Conservation (phyloP, 495 filamentous ascomycete genomes). For the Hypoxylon fuscum region DNA sequence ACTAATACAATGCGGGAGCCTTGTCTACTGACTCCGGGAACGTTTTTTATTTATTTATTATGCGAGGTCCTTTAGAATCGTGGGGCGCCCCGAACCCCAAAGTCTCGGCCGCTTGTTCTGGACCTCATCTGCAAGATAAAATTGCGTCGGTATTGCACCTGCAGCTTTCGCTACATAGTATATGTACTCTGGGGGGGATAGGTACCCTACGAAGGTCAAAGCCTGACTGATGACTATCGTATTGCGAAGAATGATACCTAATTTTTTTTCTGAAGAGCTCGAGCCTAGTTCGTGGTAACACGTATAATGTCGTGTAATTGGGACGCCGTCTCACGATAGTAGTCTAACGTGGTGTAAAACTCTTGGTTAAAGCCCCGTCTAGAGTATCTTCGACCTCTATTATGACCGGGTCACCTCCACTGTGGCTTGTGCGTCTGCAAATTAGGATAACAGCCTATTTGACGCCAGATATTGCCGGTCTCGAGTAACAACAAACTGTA, state of each 20-base stretch:
- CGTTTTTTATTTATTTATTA: conserved; percentile 8
- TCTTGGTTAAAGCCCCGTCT: conserved; percentile 7
- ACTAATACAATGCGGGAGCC: conserved; percentile 21
- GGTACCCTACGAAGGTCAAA: too few species aligned
- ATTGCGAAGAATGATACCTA: too few species aligned
- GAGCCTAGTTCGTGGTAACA: background rate
- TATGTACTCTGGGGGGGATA: conserved; percentile 24
- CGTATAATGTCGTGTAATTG: background rate
- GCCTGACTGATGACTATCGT: too few species aligned
- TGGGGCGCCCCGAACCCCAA: conserved; percentile 35
- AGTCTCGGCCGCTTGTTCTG: conserved; percentile 34
- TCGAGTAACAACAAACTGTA: conserved; percentile 20
- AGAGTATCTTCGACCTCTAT: conserved; percentile 3
- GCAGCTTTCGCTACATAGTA: conserved; percentile 32
- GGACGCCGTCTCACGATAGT: conserved; percentile 9
- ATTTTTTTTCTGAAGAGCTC: too few species aligned
- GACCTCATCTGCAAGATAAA: conserved; percentile 43
- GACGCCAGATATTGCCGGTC: conserved; percentile 32
- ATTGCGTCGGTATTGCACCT: conserved; percentile 45
- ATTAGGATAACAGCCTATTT: conserved; percentile 40
- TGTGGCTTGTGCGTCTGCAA: conserved; percentile 30
- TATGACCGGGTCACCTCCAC: conserved; percentile 20
- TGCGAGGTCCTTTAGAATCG: conserved; percentile 37
- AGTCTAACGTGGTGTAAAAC: conserved; percentile 17
- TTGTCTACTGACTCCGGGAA: background rate